phyloP scores from a whole-genome alignment of 2,329 filamentous ascomycete genomes.

The Cladophialophora bantiana region DNA sequence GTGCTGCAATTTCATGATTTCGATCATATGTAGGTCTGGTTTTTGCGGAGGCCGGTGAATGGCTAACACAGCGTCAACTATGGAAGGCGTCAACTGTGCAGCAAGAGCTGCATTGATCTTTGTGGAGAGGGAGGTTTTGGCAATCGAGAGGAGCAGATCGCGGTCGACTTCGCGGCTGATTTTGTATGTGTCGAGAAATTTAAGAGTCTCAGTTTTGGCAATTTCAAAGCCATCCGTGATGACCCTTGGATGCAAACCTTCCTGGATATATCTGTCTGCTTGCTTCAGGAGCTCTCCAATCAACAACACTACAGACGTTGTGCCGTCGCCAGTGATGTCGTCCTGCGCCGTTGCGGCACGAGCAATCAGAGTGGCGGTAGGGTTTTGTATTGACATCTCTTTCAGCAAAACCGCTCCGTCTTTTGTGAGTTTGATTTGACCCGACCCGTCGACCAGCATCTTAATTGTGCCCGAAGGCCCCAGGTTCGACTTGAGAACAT shows the following conservation, averaged over 20 bases:
- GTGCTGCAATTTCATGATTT: slow-evolving; percentile 99
- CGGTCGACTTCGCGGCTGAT: slow-evolving; percentile 85
- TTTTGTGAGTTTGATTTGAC: slow-evolving; percentile 98
- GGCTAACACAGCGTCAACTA: slow-evolving; percentile 93
- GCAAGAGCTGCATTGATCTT: slow-evolving; percentile 92
- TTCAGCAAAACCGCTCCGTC: slow-evolving; percentile 87
- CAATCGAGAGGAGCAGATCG: slow-evolving; percentile 90
- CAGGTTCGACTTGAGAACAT: slow-evolving; percentile 96
- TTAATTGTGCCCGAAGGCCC: slow-evolving; percentile 94
- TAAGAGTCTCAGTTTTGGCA: slow-evolving; percentile 89
- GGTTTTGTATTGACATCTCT: slow-evolving; percentile 67
- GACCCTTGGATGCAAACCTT: slow-evolving; percentile 95
- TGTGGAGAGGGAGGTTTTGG: slow-evolving; percentile 90
- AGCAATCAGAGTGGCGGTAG: slow-evolving; percentile 84
- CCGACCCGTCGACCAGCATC: slow-evolving; percentile 80
- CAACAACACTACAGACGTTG: slow-evolving; percentile 92
- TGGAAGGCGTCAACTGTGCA: slow-evolving; percentile 88
- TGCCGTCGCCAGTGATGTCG: slow-evolving; percentile 97
- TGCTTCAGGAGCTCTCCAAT: slow-evolving; percentile 98
- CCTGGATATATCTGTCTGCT: slow-evolving; percentile 92
- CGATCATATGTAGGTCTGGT: slow-evolving; percentile 97
- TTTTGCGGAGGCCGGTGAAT: slow-evolving; percentile 90
- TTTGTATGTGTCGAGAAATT: slow-evolving; percentile 97
- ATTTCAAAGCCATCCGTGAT: slow-evolving; percentile 98
- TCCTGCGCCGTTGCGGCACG: slow-evolving; percentile 94